Evolutionary conservation across 2,329 filamentous ascomycete genomes (phyloP).

Genomic region (Dothistroma pini): DNA sequence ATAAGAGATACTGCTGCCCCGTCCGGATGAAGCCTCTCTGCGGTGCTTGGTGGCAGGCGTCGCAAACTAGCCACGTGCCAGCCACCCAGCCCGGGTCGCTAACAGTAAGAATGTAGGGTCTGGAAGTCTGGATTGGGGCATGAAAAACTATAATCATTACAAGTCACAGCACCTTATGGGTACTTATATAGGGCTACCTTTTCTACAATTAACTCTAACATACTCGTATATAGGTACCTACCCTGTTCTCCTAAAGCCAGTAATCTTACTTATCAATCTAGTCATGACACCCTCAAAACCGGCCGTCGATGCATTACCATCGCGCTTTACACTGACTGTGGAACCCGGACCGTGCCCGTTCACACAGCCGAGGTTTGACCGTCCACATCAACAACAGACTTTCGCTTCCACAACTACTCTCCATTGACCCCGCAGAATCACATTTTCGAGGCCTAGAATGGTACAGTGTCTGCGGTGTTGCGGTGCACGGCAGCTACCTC

Average conservation of each 20-base stretch:
- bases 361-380: background rate
- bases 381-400: background rate
- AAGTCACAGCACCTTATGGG: too few relatives aligned
- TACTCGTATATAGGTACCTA: background rate
- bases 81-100: too few relatives aligned
- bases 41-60: background rate
- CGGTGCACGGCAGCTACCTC: background rate
- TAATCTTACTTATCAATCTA: background rate
- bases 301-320: too few relatives aligned
- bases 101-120: too few relatives aligned
- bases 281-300: background rate
- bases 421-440: background rate
- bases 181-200: background rate
- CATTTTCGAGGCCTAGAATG: background rate
- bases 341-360: background rate
- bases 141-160: too few relatives aligned
- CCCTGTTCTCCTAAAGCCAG: background rate
- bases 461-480: background rate
- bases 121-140: too few relatives aligned
- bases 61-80: background rate
- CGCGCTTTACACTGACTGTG: too few relatives aligned
- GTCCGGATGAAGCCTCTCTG: background rate
- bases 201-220: background rate
- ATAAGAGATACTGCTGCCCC: background rate
- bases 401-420: background rate